These are phyloP conservation scores for Rickenella mellea DNA, from an alignment of 768 basidiomycete species.

Conservation along the genomic window DNA sequence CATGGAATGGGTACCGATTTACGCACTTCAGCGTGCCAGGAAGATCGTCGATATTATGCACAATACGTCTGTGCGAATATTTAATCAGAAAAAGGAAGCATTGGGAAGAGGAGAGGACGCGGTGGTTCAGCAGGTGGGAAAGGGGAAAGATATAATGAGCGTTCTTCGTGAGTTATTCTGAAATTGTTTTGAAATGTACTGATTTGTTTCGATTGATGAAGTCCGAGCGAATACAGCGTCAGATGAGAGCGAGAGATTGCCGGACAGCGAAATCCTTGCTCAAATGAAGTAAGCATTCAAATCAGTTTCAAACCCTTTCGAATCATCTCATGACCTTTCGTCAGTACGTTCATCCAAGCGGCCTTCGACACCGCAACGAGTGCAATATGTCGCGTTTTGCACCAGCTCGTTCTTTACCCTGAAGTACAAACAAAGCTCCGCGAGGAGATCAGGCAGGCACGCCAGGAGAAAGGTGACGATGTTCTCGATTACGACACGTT, in stretches of 20 bases:
- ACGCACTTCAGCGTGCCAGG: background rate
- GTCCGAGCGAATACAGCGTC: conserved; percentile 14
- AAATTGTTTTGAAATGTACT: background rate
- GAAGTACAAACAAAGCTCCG: conserved; percentile 17
- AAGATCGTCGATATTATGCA: background rate
- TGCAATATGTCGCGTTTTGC: conserved; percentile 11
- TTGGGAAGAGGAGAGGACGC: background rate
- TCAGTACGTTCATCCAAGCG: conserved; percentile 15
- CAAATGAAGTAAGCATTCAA: conserved; percentile 6
- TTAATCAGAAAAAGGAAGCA: background rate
- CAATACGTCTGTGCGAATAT: background rate
- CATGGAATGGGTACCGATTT: background rate
- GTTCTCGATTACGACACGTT: conserved; percentile 17
- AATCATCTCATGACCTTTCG: background rate
- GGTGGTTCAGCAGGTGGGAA: background rate
- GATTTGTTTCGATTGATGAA: background rate
- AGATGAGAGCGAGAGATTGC: conserved; percentile 6
- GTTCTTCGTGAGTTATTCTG: background rate
- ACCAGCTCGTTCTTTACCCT: conserved; percentile 13
- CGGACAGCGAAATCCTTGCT: conserved; percentile 13
- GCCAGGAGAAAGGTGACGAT: conserved; percentile 1
- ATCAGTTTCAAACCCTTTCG: no score
- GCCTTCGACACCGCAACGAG: conserved; percentile 18
- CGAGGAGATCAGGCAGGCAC: conserved; percentile 11
- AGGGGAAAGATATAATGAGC: background rate